These are phyloP conservation scores for Melampsora medusae DNA, from an alignment of 1,284 basidiomycete genomes.

Conservation along the genomic window DNA sequence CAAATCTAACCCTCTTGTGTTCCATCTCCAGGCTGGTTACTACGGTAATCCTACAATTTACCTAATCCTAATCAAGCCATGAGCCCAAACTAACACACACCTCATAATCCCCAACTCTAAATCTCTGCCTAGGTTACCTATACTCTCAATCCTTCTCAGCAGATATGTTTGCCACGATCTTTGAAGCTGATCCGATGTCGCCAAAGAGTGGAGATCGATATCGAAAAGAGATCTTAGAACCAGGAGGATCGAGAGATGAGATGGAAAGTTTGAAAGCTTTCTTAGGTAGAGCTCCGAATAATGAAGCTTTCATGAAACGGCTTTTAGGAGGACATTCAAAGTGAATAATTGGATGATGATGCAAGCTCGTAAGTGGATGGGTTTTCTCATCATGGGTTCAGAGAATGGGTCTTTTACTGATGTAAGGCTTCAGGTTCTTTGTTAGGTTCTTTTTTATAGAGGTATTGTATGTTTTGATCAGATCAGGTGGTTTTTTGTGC, in stretches of 20 bases:
- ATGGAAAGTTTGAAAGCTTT: slow-evolving; percentile 66
- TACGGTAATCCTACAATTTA: slow-evolving; percentile 14
- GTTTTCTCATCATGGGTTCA: too few species aligned
- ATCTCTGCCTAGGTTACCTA: slow-evolving; percentile 51
- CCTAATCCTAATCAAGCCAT: background rate
- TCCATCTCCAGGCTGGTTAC: slow-evolving; percentile 30
- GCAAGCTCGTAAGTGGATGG: too few species aligned
- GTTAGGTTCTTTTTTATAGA: too few species aligned
- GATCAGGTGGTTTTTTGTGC: too few species aligned
- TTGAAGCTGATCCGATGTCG: slow-evolving; percentile 71
- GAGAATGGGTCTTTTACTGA: too few species aligned
- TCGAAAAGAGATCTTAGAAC: slow-evolving; percentile 61
- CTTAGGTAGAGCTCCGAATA: slow-evolving; percentile 72
- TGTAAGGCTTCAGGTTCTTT: too few species aligned
- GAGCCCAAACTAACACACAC: background rate
- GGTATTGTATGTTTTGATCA: too few species aligned
- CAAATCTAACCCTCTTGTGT: background rate
- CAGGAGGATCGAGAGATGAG: slow-evolving; percentile 65
- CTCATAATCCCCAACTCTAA: too few species aligned
- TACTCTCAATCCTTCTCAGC: slow-evolving; percentile 72
- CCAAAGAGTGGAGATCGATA: slow-evolving; percentile 62
- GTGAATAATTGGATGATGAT: too few species aligned
- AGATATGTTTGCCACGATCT: slow-evolving; percentile 77
- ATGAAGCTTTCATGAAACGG: slow-evolving; percentile 72
- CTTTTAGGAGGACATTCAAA: slow-evolving; percentile 48